Conservation (phyloP, 2,329 filamentous ascomycete species). For the Aspergillus sergii region DNA sequence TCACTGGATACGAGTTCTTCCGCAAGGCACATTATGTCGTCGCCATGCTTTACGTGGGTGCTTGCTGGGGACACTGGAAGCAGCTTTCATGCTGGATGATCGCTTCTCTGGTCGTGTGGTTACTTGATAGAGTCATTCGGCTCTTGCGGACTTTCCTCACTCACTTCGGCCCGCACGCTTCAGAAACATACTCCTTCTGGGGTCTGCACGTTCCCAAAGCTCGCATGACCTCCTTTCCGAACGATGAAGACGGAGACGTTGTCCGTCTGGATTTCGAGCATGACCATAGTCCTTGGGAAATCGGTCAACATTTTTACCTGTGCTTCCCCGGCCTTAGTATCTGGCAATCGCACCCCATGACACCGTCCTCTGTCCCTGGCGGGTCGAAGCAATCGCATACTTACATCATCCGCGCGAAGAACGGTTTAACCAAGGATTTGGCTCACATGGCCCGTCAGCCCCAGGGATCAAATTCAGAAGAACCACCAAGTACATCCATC, state of each 20-base stretch:
- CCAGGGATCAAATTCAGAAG: slow-evolving; percentile 26
- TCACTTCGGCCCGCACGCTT: slow-evolving; percentile 57
- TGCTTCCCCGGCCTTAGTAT: slow-evolving; percentile 68
- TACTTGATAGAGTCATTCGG: slow-evolving; percentile 64
- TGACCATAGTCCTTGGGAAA: slow-evolving; percentile 61
- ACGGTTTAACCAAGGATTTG: slow-evolving; percentile 29
- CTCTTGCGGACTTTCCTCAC: slow-evolving; percentile 61
- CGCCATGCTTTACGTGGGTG: slow-evolving; percentile 73
- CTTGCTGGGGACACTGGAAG: slow-evolving; percentile 75
- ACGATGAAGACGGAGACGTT: slow-evolving; percentile 61
- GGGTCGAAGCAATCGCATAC: slow-evolving; percentile 29
- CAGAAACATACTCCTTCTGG: slow-evolving; percentile 36
- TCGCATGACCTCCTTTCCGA: slow-evolving; percentile 55
- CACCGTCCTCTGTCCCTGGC: slow-evolving; percentile 59
- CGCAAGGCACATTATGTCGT: slow-evolving; percentile 73
- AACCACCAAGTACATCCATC: slow-evolving; percentile 30
- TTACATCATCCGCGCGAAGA: slow-evolving; percentile 55
- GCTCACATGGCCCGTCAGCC: slow-evolving; percentile 24
- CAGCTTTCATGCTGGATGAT: slow-evolving; percentile 70
- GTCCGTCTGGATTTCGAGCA: slow-evolving; percentile 68
- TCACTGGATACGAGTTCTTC: slow-evolving; percentile 77
- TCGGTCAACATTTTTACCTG: slow-evolving; percentile 73
- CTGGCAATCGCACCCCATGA: slow-evolving; percentile 75
- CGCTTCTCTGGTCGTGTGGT: slow-evolving; percentile 66
- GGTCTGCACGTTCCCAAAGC: slow-evolving; percentile 61